phyloP scores from a whole-genome alignment of 345 rosid species.

The Linum lewisii region DNA sequence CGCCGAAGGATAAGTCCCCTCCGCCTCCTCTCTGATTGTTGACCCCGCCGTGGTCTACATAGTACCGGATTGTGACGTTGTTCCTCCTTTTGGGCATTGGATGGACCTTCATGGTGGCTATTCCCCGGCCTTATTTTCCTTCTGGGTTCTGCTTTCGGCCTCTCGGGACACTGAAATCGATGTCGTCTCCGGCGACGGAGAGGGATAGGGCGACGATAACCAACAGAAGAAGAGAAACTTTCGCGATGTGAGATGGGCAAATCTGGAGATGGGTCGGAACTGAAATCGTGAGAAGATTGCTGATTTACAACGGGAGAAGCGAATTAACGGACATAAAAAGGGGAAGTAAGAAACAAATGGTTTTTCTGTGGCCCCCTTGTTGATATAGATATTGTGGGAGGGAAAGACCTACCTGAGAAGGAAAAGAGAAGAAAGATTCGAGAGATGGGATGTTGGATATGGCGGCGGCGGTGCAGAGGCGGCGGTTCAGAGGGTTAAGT shows the following conservation, averaged over 20 bases:
- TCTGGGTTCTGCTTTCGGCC: too few relatives aligned
- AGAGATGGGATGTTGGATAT: too few relatives aligned
- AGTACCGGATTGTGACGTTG: constrained; percentile 46
- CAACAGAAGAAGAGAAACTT: constrained; percentile 22
- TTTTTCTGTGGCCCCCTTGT: too few relatives aligned
- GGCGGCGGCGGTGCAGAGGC: too few relatives aligned
- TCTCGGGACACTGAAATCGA: background rate
- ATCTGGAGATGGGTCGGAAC: constrained; percentile 9
- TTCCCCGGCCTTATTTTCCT: too few relatives aligned
- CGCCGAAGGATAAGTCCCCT: constrained; percentile 24
- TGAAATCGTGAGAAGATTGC: constrained; percentile 16
- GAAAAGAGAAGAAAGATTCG: too few relatives aligned
- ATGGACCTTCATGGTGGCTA: constrained; percentile 66
- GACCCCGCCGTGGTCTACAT: constrained; percentile 10
- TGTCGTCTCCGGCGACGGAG: background rate
- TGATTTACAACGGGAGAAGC: constrained; percentile 16
- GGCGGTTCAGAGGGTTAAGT: too few relatives aligned
- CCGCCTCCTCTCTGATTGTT: constrained; percentile 9
- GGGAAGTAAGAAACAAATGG: background rate
- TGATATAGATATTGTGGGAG: too few relatives aligned
- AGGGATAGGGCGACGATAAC: constrained; percentile 21
- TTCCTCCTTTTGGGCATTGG: constrained; percentile 54
- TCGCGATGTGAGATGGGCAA: constrained; percentile 10
- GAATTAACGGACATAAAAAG: constrained; percentile 21
- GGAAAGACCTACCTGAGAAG: too few relatives aligned